A percentile compares a stretch with the other conserved stretches of the same genome.
Evolutionary conservation across 176 grass and related monocot genomes (phyloP).

Genomic region (Oryza coarctata): DNA sequence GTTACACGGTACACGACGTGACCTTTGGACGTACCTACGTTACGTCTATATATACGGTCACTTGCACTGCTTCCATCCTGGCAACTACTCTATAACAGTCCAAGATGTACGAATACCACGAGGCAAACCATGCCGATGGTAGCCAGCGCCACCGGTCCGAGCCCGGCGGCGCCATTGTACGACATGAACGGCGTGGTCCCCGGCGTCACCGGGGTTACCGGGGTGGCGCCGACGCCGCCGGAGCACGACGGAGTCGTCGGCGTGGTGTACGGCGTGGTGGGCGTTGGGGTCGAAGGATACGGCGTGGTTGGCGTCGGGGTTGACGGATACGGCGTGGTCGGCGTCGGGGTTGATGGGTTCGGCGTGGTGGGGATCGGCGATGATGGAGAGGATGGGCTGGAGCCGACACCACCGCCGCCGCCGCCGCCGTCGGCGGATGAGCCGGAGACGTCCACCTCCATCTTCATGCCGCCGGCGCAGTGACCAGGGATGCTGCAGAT

Average conservation of each 20-base stretch:
- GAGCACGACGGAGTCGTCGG: constrained; percentile 35
- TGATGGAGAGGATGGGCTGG: constrained; percentile 26
- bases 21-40: background rate
- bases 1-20: background rate
- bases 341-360: background rate
- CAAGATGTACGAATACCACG: constrained; percentile 29
- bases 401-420: too few species aligned
- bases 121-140: constrained; percentile 26
- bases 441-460: constrained; percentile 58
- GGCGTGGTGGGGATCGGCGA: background rate
- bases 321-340: constrained; percentile 5
- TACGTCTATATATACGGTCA: constrained; percentile 2
- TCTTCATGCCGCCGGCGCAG: constrained; percentile 81
- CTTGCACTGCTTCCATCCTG: constrained; percentile 53
- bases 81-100: constrained; percentile 35
- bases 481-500: constrained; percentile 65
- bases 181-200: constrained; percentile 29
- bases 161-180: constrained; percentile 11
- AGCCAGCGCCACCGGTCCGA: constrained; percentile 12
- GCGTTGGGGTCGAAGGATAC: constrained; percentile 23
- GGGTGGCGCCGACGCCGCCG: constrained; percentile 16
- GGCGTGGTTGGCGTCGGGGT: constrained; percentile 27
- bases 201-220: constrained; percentile 25
- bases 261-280: constrained; percentile 30
- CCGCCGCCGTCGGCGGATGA: background rate